Percentiles rank a stretch among this genome's conserved stretches.
These are phyloP conservation scores for Hirsutella rhossiliensis DNA, from an alignment of 2,329 filamentous ascomycete species.

Conservation along the genomic window DNA sequence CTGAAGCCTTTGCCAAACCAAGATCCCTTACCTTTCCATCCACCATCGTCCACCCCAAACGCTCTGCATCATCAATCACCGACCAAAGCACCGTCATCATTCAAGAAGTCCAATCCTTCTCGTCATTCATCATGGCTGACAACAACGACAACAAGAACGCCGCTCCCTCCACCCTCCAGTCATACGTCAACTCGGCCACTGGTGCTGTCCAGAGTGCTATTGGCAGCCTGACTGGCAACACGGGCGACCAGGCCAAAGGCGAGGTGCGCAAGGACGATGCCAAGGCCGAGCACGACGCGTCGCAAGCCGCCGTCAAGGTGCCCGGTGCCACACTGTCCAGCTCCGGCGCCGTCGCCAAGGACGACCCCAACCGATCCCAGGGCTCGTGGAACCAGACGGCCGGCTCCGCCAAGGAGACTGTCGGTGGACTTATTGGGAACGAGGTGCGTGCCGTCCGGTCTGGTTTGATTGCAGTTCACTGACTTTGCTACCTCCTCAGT, in stretches of 20 bases:
- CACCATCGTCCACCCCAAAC: neutral
- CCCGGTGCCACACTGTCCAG: conserved; percentile 59
- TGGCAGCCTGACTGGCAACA: conserved; percentile 62
- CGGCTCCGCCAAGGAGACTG: conserved; percentile 71
- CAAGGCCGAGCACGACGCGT: conserved; percentile 56
- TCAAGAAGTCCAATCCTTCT: neutral
- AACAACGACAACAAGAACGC: conserved; percentile 13
- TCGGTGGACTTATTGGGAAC: conserved; percentile 65
- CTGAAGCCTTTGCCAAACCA: no score
- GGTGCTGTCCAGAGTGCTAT: conserved; percentile 62
- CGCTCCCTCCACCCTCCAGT: conserved; percentile 62
- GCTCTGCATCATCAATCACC: neutral
- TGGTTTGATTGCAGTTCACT: neutral
- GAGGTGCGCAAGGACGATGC: conserved; percentile 54
- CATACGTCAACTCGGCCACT: conserved; percentile 60
- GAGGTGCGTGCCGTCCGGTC: conserved; percentile 34
- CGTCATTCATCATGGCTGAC: conserved; percentile 16
- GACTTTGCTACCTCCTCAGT: conserved; percentile 20
- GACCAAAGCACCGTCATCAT: neutral
- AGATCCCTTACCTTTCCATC: no score
- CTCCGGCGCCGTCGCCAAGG: conserved; percentile 56
- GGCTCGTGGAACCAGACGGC: conserved; percentile 82
- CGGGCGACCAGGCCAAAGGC: conserved; percentile 53
- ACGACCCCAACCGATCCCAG: conserved; percentile 57
- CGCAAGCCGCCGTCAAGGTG: conserved; percentile 62